Base-by-base conservation (phyloP, 73 alveolate genomes). In the Urostyla sp. region DNA sequence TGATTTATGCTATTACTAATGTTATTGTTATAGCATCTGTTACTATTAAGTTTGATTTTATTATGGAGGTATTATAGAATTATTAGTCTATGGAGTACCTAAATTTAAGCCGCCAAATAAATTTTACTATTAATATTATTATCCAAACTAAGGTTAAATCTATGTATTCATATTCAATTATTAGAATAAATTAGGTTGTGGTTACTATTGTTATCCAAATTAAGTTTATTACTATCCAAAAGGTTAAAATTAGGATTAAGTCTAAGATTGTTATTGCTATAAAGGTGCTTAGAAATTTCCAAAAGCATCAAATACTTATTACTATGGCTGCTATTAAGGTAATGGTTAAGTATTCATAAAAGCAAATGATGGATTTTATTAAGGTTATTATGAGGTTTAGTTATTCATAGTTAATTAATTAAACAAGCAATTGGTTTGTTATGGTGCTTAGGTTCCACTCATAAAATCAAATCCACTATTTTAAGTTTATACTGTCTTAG, bases 391-490 rank as follows among this genome's bases (percentile, higher is more conserved):
- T 7, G 11, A 18, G 30, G 23, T 50, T 50, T 5, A 50, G 6
- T 26, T 7, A 20, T 27, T 55, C 13, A 55, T 26, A 27, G 24
- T 55, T 20, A 55, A 21, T 11, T 55, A 27, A 4, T 48, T 48
- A 27, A 55, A 55, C 6, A 55, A 21, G 21, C 20, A 27, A 21
- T 10, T 55, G 55, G 7, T 50, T 50, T 8, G 7, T 50, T 50
- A 50, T 11, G 63, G 63, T 11, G 27, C 63, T 16, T 50, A 50
- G n/a, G n/a, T n/a, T n/a, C n/a, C n/a, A n/a, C n/a, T n/a, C n/a
- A n/a, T n/a, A n/a, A n/a, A n/a, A n/a, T n/a, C n/a, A 8, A 50
- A 50, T 50, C 63, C 63, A 50, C 63, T 31, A n/a, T 8, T 24
- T 11, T 24, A 16, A n/a, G 15, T n/a, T 16, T 50, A 50, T 8